Conservation (phyloP, 2,329 filamentous ascomycete species). For the Nigrospora oryzae region DNA sequence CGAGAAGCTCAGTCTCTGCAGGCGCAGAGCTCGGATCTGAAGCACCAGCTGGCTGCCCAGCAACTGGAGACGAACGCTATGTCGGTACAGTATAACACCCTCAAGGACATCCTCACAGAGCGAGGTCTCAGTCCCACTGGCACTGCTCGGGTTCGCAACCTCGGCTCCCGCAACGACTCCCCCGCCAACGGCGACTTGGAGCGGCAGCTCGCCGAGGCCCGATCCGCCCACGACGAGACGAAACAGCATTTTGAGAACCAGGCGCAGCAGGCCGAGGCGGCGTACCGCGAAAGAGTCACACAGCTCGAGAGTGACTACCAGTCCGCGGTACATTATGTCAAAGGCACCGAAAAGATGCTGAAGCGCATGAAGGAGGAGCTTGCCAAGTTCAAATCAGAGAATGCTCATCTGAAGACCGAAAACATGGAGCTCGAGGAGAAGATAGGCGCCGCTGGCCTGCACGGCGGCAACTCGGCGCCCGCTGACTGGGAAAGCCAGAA, state of each 20-base stretch:
- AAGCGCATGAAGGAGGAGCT: constrained; percentile 97
- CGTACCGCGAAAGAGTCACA: constrained; percentile 86
- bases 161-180: constrained; percentile 68
- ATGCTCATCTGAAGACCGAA: constrained; percentile 73
- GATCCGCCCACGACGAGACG: constrained; percentile 78
- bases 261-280: constrained; percentile 76
- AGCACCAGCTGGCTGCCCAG: constrained; percentile 73
- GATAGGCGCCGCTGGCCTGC: constrained; percentile 24
- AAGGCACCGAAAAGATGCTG: constrained; percentile 98
- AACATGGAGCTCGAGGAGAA: constrained; percentile 59
- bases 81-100: constrained; percentile 80
- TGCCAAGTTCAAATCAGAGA: constrained; percentile 83
- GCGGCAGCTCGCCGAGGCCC: constrained; percentile 69
- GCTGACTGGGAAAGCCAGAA: constrained; percentile 71
- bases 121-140: constrained; percentile 76
- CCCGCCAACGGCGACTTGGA: constrained; percentile 85
- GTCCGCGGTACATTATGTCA: constrained; percentile 94
- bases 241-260: constrained; percentile 70
- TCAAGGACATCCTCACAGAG: constrained; percentile 88
- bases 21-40: constrained; percentile 71
- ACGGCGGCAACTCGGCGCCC: constrained; percentile 31
- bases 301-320: constrained; percentile 97
- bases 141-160: constrained; percentile 55
- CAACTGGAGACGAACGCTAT: constrained; percentile 93
- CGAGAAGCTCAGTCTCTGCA: constrained; percentile 78